A percentile compares a stretch with the other conserved stretches of the same genome.
Evolutionary conservation across 1,139 yeast species (phyloP).

Genomic region (Lizanozyma gosingica): DNA sequence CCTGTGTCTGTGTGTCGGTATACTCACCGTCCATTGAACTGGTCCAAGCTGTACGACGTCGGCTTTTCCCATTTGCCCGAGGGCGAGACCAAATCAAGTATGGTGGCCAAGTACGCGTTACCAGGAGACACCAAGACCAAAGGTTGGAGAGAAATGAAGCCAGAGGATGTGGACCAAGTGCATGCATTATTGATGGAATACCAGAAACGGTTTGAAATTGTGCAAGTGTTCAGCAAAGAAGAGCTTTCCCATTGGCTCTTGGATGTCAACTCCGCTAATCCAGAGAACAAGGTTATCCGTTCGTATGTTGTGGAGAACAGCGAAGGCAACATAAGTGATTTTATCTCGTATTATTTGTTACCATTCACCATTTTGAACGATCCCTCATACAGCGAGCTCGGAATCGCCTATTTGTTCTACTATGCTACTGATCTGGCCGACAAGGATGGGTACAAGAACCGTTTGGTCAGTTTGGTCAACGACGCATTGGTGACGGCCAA

Average conservation of each 20-base stretch:
- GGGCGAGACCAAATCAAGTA: slow-evolving; percentile 66
- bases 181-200: slow-evolving; percentile 48
- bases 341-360: slow-evolving; percentile 78
- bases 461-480: slow-evolving; percentile 53
- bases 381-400: slow-evolving; percentile 55
- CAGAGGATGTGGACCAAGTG: slow-evolving; percentile 58
- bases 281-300: slow-evolving; percentile 48
- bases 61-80: slow-evolving; percentile 80
- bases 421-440: slow-evolving; percentile 60
- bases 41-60: slow-evolving; percentile 83
- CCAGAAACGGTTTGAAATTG: slow-evolving; percentile 62
- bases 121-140: slow-evolving; percentile 48
- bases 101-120: slow-evolving; percentile 72
- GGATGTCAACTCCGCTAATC: slow-evolving; percentile 28
- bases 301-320: slow-evolving; percentile 69
- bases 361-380: slow-evolving; percentile 81
- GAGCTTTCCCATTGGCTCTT: slow-evolving; percentile 82
- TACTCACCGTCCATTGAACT: slow-evolving; percentile 88
- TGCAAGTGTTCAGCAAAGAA: slow-evolving; percentile 57
- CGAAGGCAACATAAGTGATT: slow-evolving; percentile 72
- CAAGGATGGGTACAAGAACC: slow-evolving; percentile 33
- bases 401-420: slow-evolving; percentile 84
- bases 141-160: slow-evolving; percentile 59
- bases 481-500: slow-evolving; percentile 79
- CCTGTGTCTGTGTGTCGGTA: slow-evolving; percentile 90